Base-by-base conservation (phyloP, 768 basidiomycete species). In the Tubosaeta sp. region DNA sequence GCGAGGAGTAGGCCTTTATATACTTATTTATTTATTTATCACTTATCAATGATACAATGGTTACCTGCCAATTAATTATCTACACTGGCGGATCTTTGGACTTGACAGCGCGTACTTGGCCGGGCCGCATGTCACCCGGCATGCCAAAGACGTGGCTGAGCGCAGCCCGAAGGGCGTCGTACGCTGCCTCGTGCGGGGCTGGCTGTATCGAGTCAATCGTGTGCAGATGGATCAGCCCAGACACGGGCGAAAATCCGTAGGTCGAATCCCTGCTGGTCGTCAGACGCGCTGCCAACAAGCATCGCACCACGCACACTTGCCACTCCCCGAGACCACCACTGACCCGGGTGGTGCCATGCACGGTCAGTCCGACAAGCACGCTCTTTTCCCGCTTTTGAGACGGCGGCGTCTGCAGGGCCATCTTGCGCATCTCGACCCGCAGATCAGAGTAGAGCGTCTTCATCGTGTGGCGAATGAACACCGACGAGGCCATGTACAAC, bases 161-260 rank as follows among this genome's bases (percentile, higher is more conserved):
- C 16, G 67, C 67, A 10, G 62, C 58, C 16, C 77, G 72, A 1
- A 89, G 71, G 2, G 83, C 77, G 50, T 86, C 81, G 60, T 84
- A 88, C 3, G 84, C 84, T 0, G 83, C 78, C 45, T 81, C 74
- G 60, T 88, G 86, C 4, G 89, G 89, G 1, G 84, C 83, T 0
- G 89, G 89, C 42, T 83, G 78, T 43, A 91, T 90, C n/a, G 84
- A 84, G 62, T 91, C 80, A 45, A 92, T 73, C 43, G 72, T 72
- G 62, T 92, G 89, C 44, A 74, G 59, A 44, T 81, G 68, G 50
- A 92, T 82, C 38, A 83, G 75, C 6, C 86, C 89, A 0, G 79
- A 79, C 22, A 69, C 48, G 0, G 86, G 85, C 2, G 87, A 88
- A 65, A 91, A 90, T 1, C 73, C 71, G 66, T 92, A 91, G 26